Evolutionary conservation across 768 basidiomycete genomes (phyloP).

Genomic region (Podaxis pistillaris): DNA sequence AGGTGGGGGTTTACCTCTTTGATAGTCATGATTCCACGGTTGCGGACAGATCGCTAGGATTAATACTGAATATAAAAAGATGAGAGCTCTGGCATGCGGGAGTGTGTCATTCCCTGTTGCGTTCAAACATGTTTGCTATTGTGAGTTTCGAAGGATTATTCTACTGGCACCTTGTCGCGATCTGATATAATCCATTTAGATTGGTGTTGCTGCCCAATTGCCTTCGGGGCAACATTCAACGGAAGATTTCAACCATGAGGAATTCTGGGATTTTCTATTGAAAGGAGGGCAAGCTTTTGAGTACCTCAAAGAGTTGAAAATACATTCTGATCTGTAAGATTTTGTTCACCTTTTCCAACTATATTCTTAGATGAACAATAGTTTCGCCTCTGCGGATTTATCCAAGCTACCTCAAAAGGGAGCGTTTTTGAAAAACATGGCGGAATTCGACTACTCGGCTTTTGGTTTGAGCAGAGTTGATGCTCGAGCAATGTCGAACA

Average conservation of each 20-base stretch:
- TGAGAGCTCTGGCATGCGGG: not conserved
- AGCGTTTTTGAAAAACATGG: constrained; percentile 36
- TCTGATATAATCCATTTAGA: constrained; percentile 20
- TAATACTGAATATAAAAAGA: not conserved
- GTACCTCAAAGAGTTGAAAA: constrained; percentile 28
- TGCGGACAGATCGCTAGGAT: not conserved
- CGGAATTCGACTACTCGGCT: constrained; percentile 36
- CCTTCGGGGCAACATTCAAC: constrained; percentile 29
- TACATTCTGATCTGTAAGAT: constrained; percentile 32
- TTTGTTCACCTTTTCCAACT: not conserved
- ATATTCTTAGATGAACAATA: constrained; percentile 22
- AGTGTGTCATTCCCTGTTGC: not conserved
- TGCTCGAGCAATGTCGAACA: constrained; percentile 31
- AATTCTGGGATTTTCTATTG: constrained; percentile 37
- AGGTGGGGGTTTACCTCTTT: not conserved
- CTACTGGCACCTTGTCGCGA: not conserved
- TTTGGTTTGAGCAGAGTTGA: constrained; percentile 38
- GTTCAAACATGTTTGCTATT: constrained; percentile 14
- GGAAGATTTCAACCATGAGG: constrained; percentile 31
- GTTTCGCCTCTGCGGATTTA: constrained; percentile 24
- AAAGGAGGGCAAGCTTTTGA: constrained; percentile 30
- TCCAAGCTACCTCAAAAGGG: constrained; percentile 24
- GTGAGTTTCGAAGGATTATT: constrained; percentile 15
- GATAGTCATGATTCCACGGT: not conserved
- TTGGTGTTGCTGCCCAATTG: constrained; percentile 39